Evolutionary conservation across 176 grass and related monocot genomes (phyloP).

Genomic region (Thinopyrum elongatum): DNA sequence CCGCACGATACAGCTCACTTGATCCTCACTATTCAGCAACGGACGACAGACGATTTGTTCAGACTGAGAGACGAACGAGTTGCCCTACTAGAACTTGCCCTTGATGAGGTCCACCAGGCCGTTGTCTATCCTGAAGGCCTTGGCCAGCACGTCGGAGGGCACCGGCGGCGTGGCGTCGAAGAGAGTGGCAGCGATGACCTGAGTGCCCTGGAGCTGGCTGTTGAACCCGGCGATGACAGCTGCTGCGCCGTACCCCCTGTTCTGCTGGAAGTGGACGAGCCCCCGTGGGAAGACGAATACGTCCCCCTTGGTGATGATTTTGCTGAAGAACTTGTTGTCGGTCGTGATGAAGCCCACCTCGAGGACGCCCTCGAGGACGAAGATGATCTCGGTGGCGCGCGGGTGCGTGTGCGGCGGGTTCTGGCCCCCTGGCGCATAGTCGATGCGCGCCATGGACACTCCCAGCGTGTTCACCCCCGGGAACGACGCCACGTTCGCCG

Average conservation of each 20-base stretch:
- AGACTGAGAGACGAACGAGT: too few species aligned
- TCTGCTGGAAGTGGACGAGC: constrained; percentile 79
- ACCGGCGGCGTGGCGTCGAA: constrained; percentile 43
- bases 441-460: constrained; percentile 62
- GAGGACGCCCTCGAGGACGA: constrained; percentile 56
- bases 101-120: constrained; percentile 41
- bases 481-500: constrained; percentile 48
- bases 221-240: constrained; percentile 35
- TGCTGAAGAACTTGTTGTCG: constrained; percentile 49
- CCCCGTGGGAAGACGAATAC: constrained; percentile 63
- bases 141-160: constrained; percentile 49
- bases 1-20: too few species aligned
- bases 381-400: constrained; percentile 74
- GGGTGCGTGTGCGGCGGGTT: constrained; percentile 90
- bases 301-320: constrained; percentile 49
- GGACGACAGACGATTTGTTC: too few species aligned
- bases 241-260: constrained; percentile 23
- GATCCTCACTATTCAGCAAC: too few species aligned
- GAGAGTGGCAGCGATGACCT: constrained; percentile 47
- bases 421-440: constrained; percentile 56
- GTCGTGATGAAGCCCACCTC: constrained; percentile 84
- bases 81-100: constrained; percentile 36
- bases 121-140: constrained; percentile 46
- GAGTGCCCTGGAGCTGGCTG: constrained; percentile 74
- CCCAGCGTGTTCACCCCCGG: constrained; percentile 71